Base-by-base conservation (phyloP, 345 rosid genomes). In the Toxicodendron radicans region DNA sequence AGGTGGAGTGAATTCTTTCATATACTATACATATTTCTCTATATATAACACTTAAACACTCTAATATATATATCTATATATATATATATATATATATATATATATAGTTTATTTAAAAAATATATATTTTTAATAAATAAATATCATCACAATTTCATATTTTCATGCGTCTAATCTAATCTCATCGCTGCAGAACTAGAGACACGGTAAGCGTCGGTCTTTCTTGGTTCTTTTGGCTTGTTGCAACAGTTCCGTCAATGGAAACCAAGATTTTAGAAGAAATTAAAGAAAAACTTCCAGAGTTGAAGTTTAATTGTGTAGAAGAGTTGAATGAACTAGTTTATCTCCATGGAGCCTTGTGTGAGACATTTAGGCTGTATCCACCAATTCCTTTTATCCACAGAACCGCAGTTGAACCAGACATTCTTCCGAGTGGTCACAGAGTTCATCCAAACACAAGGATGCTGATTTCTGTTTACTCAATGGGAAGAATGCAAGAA, bases 121-220 rank as follows among this genome's bases (percentile, higher is more conserved):
- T n/a, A n/a, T n/a, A n/a, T n/a, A n/a, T n/a, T n/a, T n/a, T n/a
- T n/a, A n/a, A n/a, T n/a, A n/a, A n/a, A n/a, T n/a, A n/a, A n/a
- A n/a, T n/a, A n/a, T n/a, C n/a, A n/a, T n/a, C n/a, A n/a, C n/a
- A n/a, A n/a, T n/a, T n/a, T n/a, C n/a, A n/a, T n/a, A n/a, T n/a
- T n/a, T n/a, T n/a, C n/a, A n/a, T n/a, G n/a, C n/a, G n/a, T n/a
- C n/a, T n/a, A n/a, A n/a, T n/a, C n/a, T 9, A 83, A 54, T 58
- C 71, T 86, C 52, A 8, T 83, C 32, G 60, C 76, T 43, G 89
- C 87, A n/a, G 89, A 84, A 38, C n/a, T n/a, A 86, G 79, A 64
- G 87, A 81, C 79, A 76, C 89, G 0, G 73, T 84, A 64, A 79
- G 71, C 54, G 71, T 82, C 33, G 68, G 74, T 17, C 76, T 83